These are phyloP conservation scores for Dictyostelium purpureum DNA, from an alignment of 78 protist genomes.

Conservation along the genomic window DNA sequence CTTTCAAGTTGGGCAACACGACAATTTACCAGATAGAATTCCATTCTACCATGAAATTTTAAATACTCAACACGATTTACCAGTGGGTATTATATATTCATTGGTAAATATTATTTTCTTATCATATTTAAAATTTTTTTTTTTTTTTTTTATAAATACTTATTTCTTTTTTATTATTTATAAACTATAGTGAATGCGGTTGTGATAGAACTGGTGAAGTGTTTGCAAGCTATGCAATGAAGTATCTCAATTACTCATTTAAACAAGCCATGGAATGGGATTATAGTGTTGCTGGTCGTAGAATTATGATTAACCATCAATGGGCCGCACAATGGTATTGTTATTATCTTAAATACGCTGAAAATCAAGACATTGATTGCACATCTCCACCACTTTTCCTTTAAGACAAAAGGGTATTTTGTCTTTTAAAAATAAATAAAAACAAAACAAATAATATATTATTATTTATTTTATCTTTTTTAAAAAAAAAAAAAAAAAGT, in stretches of 20 bases:
- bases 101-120: background rate
- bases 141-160: no score
- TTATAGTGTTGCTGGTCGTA: constrained; percentile 27
- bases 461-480: background rate
- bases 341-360: constrained; percentile 5
- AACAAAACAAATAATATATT: background rate
- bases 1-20: constrained; percentile 68
- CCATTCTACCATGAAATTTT: constrained; percentile 17
- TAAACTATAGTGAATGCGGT: constrained; percentile 27
- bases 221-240: constrained; percentile 48
- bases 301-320: constrained; percentile 45
- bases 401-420: background rate
- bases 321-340: constrained; percentile 72
- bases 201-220: constrained; percentile 73
- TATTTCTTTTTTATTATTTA: no score
- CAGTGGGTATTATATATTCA: constrained; percentile 44
- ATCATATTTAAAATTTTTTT: no score
- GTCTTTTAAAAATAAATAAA: background rate
- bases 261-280: constrained; percentile 44
- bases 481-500: background rate
- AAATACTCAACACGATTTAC: background rate
- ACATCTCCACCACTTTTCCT: background rate
- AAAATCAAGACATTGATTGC: constrained; percentile 21
- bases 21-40: constrained; percentile 38
- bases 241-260: constrained; percentile 2